These are phyloP conservation scores for Chondrus crispus DNA, from an alignment of 23 red algal genomes.

Conservation along the genomic window DNA sequence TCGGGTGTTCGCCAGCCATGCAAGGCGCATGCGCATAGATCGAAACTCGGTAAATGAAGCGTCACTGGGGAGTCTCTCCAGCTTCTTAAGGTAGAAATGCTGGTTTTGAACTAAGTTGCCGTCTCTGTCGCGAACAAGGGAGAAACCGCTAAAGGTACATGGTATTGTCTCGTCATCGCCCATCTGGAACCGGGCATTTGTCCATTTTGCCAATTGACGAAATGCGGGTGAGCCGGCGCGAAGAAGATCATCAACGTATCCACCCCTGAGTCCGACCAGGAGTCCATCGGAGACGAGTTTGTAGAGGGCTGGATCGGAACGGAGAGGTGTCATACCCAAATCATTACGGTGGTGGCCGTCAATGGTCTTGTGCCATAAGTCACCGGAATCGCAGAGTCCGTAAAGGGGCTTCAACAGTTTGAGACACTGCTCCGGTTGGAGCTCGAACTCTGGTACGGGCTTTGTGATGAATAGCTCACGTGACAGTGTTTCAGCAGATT, in stretches of 20 bases:
- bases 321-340: not conserved
- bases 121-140: not conserved
- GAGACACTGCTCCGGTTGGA: constrained; percentile 5
- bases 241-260: constrained; percentile 7
- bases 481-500: not conserved
- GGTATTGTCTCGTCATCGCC: not conserved
- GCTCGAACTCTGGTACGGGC: not conserved
- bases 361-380: constrained; percentile 1
- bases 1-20: constrained; percentile 7
- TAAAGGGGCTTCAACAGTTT: constrained; percentile 20
- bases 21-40: constrained; percentile 9
- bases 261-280: not conserved
- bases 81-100: not conserved
- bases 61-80: not conserved
- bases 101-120: not conserved
- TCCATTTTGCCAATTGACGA: not conserved
- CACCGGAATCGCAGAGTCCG: constrained; percentile 26
- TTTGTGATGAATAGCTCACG: constrained; percentile 31
- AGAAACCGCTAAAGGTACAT: not conserved
- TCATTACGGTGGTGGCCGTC: constrained; percentile 1
- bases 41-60: not conserved
- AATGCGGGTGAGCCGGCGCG: not conserved
- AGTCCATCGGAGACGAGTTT: not conserved
- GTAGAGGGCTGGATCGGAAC: constrained; percentile 15
- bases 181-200: not conserved